Percentiles rank a stretch among this genome's conserved stretches.
Conservation (phyloP, 441 rosid species). For the Breynia disticha region DNA sequence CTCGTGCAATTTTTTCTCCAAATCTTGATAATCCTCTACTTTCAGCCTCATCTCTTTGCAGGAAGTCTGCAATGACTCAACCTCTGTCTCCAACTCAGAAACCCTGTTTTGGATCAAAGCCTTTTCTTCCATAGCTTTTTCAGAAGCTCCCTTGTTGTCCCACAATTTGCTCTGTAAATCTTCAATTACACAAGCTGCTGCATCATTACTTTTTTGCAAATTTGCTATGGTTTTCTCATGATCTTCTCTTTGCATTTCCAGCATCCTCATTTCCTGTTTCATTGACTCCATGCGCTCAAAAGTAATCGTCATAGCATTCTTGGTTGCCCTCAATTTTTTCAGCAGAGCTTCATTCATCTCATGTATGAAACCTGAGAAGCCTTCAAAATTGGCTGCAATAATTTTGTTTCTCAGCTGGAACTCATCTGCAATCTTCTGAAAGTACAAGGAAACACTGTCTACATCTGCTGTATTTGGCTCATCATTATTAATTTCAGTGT, state of each 20-base stretch:
- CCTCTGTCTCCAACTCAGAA: slow-evolving; percentile 47
- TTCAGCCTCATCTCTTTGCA: slow-evolving; percentile 40
- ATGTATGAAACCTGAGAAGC: slow-evolving; percentile 40
- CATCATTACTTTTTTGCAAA: slow-evolving; percentile 41
- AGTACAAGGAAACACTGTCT: slow-evolving; percentile 33
- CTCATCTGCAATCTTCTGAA: slow-evolving; percentile 43
- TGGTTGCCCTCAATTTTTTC: slow-evolving; percentile 37
- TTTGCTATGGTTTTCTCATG: slow-evolving; percentile 36
- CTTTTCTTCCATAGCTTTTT: slow-evolving; percentile 44
- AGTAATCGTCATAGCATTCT: slow-evolving; percentile 31
- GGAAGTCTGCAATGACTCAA: slow-evolving; percentile 37
- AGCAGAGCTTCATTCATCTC: slow-evolving; percentile 33
- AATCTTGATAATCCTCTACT: slow-evolving; percentile 35
- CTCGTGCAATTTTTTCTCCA: slow-evolving; percentile 46
- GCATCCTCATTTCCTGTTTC: slow-evolving; percentile 37
- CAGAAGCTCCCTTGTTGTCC: slow-evolving; percentile 27
- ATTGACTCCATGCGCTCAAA: slow-evolving; percentile 42
- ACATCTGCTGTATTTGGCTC: slow-evolving; percentile 25
- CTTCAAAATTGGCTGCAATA: slow-evolving; percentile 36
- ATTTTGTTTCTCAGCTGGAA: slow-evolving; percentile 40
- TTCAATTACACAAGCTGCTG: slow-evolving; percentile 40
- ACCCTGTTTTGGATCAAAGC: slow-evolving; percentile 38
- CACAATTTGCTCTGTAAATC: slow-evolving; percentile 55
- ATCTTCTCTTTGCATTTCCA: slow-evolving; percentile 40
- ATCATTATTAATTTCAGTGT: slow-evolving; percentile 29